These are phyloP conservation scores for Ganoderma resinaceum DNA, from an alignment of 1,284 basidiomycete species.

Conservation along the genomic window DNA sequence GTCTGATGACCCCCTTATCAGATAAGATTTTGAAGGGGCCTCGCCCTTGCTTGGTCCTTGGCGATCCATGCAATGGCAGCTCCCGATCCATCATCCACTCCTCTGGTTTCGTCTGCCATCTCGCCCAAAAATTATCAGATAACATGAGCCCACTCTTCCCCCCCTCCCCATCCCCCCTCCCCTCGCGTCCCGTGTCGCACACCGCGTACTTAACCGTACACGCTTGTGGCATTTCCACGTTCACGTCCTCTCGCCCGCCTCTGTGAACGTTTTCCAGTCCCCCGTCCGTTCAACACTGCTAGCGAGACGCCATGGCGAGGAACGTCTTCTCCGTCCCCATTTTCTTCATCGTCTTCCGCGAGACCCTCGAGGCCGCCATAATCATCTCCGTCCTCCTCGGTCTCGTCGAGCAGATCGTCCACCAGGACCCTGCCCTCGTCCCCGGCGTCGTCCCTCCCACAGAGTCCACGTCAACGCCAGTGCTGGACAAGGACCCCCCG, in stretches of 20 bases:
- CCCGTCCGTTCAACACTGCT: slow-evolving; percentile 4
- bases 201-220: slow-evolving; percentile 22
- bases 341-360: slow-evolving; percentile 91
- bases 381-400: slow-evolving; percentile 89
- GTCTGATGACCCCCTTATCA: slow-evolving; percentile 4
- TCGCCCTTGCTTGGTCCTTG: background rate
- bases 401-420: slow-evolving; percentile 81
- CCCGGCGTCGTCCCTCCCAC: slow-evolving; percentile 29
- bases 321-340: slow-evolving; percentile 82
- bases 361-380: slow-evolving; percentile 89
- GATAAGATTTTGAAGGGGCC: background rate
- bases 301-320: slow-evolving; percentile 53
- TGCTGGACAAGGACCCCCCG: slow-evolving; percentile 28
- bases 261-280: slow-evolving; percentile 25
- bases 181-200: background rate
- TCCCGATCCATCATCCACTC: background rate
- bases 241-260: slow-evolving; percentile 25
- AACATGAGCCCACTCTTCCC: slow-evolving; percentile 19
- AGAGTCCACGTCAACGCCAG: slow-evolving; percentile 16
- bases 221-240: slow-evolving; percentile 15
- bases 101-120: background rate
- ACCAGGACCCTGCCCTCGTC: slow-evolving; percentile 46
- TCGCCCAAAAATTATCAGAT: slow-evolving; percentile 24
- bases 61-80: background rate
- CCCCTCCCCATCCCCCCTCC: background rate